These are phyloP conservation scores for Candida glaebosa DNA, from an alignment of 805 yeast genomes.

Conservation along the genomic window DNA sequence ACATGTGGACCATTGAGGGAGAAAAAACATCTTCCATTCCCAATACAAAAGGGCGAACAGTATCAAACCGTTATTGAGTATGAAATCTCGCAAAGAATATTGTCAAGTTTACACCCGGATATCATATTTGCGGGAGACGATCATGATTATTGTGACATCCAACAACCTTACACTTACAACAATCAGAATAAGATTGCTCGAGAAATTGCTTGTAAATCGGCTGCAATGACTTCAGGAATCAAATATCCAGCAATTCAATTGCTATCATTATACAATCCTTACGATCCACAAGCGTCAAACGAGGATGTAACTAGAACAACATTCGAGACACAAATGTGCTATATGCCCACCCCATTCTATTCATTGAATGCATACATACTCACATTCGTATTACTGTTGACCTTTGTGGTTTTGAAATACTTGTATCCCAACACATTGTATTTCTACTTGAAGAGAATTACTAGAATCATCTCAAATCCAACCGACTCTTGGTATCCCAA, in stretches of 20 bases:
- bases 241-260: constrained; percentile 82
- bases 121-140: constrained; percentile 89
- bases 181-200: constrained; percentile 36
- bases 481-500: constrained; percentile 1
- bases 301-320: constrained; percentile 11
- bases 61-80: constrained; percentile 85
- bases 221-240: constrained; percentile 93
- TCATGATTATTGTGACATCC: constrained; percentile 88
- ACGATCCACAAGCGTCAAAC: constrained; percentile 10
- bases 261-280: constrained; percentile 58
- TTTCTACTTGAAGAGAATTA: constrained; percentile 4
- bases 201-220: constrained; percentile 85
- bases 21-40: constrained; percentile 51
- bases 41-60: constrained; percentile 72
- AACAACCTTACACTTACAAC: constrained; percentile 40
- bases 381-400: constrained; percentile 9
- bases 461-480: constrained; percentile 2
- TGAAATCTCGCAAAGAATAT: constrained; percentile 53
- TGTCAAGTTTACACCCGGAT: constrained; percentile 60
- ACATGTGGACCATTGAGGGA: constrained; percentile 80
- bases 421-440: constrained; percentile 1
- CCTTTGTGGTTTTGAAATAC: constrained; percentile 3
- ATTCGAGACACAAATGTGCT: constrained; percentile 48
- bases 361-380: constrained; percentile 35
- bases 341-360: constrained; percentile 52